These are phyloP conservation scores for Scutellaria minor DNA, from an alignment of 257 asterid genomes.

Conservation along the genomic window DNA sequence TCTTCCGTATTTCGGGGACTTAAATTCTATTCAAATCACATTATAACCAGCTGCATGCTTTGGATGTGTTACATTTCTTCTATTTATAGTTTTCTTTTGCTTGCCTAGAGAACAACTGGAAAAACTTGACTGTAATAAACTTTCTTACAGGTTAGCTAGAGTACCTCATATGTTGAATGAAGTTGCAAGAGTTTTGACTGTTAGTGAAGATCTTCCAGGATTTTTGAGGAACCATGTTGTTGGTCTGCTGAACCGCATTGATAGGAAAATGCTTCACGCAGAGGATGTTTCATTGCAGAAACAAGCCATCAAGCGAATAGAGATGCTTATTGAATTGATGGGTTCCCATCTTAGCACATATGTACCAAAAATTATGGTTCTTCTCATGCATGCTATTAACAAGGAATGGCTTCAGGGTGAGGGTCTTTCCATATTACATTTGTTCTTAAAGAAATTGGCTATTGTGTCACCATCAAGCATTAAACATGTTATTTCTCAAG, in stretches of 20 bases:
- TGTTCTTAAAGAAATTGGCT: constrained; percentile 79
- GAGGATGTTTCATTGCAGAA: constrained; percentile 74
- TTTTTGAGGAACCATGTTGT: constrained; percentile 84
- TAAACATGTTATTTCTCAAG: constrained; percentile 92
- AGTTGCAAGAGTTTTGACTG: constrained; percentile 79
- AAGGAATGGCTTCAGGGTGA: constrained; percentile 87
- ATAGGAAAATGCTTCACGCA: constrained; percentile 90
- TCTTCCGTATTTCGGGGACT: constrained; percentile 12
- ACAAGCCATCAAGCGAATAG: constrained; percentile 85
- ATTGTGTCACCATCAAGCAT: constrained; percentile 84
- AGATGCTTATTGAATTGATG: constrained; percentile 86
- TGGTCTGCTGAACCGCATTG: constrained; percentile 87
- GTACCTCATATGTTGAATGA: constrained; percentile 82
- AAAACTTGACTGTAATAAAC: constrained; percentile 7
- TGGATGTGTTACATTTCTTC: constrained; percentile 16
- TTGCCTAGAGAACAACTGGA: constrained; percentile 13
- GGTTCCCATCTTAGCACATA: constrained; percentile 89
- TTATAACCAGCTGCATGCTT: constrained; percentile 2
- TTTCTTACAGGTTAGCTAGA: constrained; percentile 68
- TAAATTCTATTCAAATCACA: not conserved
- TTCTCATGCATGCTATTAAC: constrained; percentile 91
- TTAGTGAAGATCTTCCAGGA: constrained; percentile 82
- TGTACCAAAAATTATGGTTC: constrained; percentile 96
- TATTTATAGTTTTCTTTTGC: constrained; percentile 9
- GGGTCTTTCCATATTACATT: constrained; percentile 82